Conservation (phyloP, 352 stramenopile genomes). For the Phytopythium delawarense region DNA sequence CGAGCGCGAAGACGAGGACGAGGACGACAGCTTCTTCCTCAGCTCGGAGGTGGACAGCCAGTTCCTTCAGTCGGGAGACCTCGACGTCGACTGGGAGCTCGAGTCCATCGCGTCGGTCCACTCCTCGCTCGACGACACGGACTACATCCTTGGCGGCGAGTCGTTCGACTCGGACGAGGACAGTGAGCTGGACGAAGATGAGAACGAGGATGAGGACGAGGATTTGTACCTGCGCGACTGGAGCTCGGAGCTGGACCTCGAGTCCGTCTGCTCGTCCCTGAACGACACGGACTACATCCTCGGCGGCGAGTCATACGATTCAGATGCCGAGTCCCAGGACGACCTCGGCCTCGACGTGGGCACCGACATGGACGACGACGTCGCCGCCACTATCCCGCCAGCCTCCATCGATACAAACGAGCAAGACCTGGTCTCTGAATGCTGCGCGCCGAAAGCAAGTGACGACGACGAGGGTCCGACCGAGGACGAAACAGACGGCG, state of each 20-base stretch:
- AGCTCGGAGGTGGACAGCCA: background rate
- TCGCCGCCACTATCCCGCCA: background rate
- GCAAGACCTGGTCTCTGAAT: background rate
- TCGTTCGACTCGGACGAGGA: background rate
- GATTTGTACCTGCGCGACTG: background rate
- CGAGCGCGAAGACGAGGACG: no score
- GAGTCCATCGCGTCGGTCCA: background rate
- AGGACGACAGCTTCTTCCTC: background rate
- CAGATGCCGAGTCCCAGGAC: no score
- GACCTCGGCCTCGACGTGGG: background rate
- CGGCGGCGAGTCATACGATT: background rate
- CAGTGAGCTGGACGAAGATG: background rate
- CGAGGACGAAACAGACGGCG: background rate
- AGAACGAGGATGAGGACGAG: background rate
- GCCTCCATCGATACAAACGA: background rate
- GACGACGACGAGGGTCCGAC: background rate
- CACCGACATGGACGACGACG: background rate
- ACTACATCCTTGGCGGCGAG: background rate
- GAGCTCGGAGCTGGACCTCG: background rate
- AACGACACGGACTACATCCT: background rate
- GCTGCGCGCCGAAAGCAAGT: background rate
- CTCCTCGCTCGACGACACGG: background rate
- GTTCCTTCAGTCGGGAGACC: background rate
- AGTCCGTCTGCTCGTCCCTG: background rate
- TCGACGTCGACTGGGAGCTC: constrained; percentile 2